phyloP scores from a whole-genome alignment of 2,329 filamentous ascomycete species.

The Xylaria sp. region DNA sequence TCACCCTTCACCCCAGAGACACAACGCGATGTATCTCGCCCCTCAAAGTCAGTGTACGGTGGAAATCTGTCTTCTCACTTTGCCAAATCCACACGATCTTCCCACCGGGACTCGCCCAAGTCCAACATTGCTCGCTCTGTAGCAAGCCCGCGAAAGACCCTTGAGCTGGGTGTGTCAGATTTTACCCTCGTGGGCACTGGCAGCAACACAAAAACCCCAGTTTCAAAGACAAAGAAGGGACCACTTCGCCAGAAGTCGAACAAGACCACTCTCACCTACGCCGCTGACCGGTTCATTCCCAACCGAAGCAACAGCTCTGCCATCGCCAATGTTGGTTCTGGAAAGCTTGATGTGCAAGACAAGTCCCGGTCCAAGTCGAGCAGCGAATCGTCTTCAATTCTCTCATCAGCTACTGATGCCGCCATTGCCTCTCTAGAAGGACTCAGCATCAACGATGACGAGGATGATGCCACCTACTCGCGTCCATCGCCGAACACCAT shows the following conservation, averaged over 20 bases:
- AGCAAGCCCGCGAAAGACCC: conserved; percentile 80
- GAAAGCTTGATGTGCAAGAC: conserved; percentile 81
- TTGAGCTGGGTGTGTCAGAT: conserved; percentile 93
- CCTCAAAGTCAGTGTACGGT: conserved; percentile 79
- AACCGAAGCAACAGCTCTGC: conserved; percentile 92
- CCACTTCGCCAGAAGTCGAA: conserved; percentile 63
- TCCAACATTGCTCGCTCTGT: conserved; percentile 87
- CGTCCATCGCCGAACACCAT: conserved; percentile 87
- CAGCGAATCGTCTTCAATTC: conserved; percentile 79
- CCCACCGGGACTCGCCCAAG: conserved; percentile 89
- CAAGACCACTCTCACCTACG: conserved; percentile 84
- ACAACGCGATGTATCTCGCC: conserved; percentile 63
- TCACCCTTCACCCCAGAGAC: conserved; percentile 83
- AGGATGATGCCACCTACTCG: conserved; percentile 77
- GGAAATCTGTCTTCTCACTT: conserved; percentile 84
- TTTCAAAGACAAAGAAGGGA: conserved; percentile 65
- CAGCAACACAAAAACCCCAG: conserved; percentile 70
- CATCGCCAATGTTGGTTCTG: conserved; percentile 81
- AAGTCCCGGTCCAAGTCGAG: conserved; percentile 79
- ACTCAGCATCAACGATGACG: conserved; percentile 78
- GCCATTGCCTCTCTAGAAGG: conserved; percentile 81
- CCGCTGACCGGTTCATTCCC: conserved; percentile 93
- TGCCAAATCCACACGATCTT: conserved; percentile 72
- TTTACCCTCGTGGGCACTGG: conserved; percentile 91
- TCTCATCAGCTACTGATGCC: conserved; percentile 84